Base-by-base conservation (phyloP, 257 asterid genomes). In the Ehretia macrophylla region DNA sequence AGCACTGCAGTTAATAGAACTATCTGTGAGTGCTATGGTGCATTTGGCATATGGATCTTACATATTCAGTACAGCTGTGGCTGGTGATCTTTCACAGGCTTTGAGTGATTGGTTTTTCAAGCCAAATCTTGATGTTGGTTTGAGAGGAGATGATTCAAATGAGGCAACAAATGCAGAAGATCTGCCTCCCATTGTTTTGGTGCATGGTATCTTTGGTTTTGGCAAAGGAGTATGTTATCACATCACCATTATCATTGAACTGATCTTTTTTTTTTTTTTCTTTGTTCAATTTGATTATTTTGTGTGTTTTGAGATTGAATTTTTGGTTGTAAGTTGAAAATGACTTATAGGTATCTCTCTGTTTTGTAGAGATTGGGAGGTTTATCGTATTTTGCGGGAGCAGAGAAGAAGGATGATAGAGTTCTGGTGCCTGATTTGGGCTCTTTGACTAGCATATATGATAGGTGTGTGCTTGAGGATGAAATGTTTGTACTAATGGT, bases 371-470 rank as follows among this genome's bases (percentile, higher is more conserved):
- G 87, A 73, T 69, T 92, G 69, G 99, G 99, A 55, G 96, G 94
- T 62, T 56, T 93, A 56, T 93, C 99, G 5, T 93, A 93, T 76
- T 93, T 93, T 65, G 99, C 81, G 17, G 99, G 97, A 38, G 99
- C 99, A 0, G 99, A 93, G 84, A 88, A 84, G 88, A 93, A 89
- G 67, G 99, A 89, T 74, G 97, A 86, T 14, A 83, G 95, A 78
- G 97, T 85, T 71, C 90, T 92, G 67, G 98, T 91, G 48, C 96
- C 96, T 59, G 96, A 91, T 82, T 81, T 92, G 27, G 97, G 97
- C 23, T 92, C 97, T 12, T 73, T 88, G 64, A 86, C 97, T 8
- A 88, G 96, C 76, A 64, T 86, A 58, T 80, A 83, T 64, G 97
- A 86, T 51, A 78, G 95, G 99, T 86, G 59, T 21, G 77, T 22